Percentiles rank a stretch among this genome's conserved stretches.
These are phyloP conservation scores for Boletus subcaerulescens DNA, from an alignment of 768 basidiomycete species.

Conservation along the genomic window DNA sequence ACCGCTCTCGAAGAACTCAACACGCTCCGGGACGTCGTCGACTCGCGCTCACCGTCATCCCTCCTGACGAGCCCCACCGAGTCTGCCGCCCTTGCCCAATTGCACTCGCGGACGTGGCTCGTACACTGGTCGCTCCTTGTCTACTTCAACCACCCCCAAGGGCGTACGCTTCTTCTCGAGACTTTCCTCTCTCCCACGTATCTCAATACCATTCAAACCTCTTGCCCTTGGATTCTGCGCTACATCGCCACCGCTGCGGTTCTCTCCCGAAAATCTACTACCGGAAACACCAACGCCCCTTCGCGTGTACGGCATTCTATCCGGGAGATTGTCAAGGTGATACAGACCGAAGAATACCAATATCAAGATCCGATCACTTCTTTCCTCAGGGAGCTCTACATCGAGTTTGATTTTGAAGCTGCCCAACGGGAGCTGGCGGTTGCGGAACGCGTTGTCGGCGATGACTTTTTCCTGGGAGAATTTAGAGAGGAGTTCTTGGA, in stretches of 20 bases:
- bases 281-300: conserved; percentile 47
- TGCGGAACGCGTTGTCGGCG: conserved; percentile 78
- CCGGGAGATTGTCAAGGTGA: conserved; percentile 87
- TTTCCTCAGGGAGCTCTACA: conserved; percentile 91
- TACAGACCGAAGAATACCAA: conserved; percentile 94
- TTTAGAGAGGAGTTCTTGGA: conserved; percentile 95
- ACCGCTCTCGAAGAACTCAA: conserved; percentile 94
- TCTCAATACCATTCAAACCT: conserved; percentile 97
- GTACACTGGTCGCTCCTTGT: conserved; percentile 98
- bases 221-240: conserved; percentile 90
- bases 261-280: conserved; percentile 76
- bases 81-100: conserved; percentile 76
- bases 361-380: conserved; percentile 91
- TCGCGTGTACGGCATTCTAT: conserved; percentile 85
- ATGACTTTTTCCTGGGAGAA: conserved; percentile 93
- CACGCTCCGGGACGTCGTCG: conserved; percentile 89
- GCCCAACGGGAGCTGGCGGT: conserved; percentile 79
- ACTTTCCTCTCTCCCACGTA: conserved; percentile 96
- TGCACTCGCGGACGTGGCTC: conserved; percentile 95
- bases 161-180: conserved; percentile 88
- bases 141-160: conserved; percentile 95
- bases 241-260: conserved; percentile 94
- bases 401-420: conserved; percentile 95
- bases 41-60: conserved; percentile 63
- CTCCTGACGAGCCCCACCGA: conserved; percentile 45